Conservation (phyloP, 2,329 filamentous ascomycete species). For the Aureobasidium sp. region DNA sequence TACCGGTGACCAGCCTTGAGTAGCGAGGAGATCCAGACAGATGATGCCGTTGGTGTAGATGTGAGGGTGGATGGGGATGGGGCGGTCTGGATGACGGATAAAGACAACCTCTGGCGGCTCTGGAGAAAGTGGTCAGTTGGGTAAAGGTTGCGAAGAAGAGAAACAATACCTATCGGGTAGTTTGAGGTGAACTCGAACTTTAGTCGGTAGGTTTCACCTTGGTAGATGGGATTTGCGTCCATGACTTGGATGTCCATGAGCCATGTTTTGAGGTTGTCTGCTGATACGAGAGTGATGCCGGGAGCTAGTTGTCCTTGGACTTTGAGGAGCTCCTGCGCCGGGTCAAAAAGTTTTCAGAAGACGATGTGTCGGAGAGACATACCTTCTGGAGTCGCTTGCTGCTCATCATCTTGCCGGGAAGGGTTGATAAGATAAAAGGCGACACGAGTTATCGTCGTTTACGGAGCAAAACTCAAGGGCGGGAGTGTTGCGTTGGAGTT, state of each 20-base stretch:
- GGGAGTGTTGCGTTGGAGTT: neutral
- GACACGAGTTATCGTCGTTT: neutral
- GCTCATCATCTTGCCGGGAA: slow-evolving; percentile 21
- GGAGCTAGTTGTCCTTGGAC: slow-evolving; percentile 51
- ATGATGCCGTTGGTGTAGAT: slow-evolving; percentile 99
- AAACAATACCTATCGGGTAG: slow-evolving; percentile 75
- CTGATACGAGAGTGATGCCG: slow-evolving; percentile 68
- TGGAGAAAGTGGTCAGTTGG: slow-evolving; percentile 29
- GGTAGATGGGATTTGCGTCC: slow-evolving; percentile 82
- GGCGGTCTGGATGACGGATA: slow-evolving; percentile 44
- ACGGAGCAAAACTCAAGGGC: neutral
- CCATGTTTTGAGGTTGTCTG: slow-evolving; percentile 84
- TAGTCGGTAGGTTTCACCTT: slow-evolving; percentile 68
- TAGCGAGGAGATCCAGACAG: slow-evolving; percentile 83
- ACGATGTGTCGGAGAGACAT: slow-evolving; percentile 8
- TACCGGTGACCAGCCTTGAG: slow-evolving; percentile 88
- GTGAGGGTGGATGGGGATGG: slow-evolving; percentile 90
- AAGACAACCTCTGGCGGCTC: slow-evolving; percentile 95
- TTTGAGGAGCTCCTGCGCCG: slow-evolving; percentile 25
- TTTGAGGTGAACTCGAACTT: slow-evolving; percentile 75
- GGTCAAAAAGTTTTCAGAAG: neutral
- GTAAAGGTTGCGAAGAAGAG: neutral
- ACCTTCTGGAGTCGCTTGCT: slow-evolving; percentile 39
- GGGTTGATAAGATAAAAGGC: neutral
- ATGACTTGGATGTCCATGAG: slow-evolving; percentile 83